Evolutionary conservation across 306 rosid species (phyloP), one percentile per base, ranked within the genome.

Genomic region (Myrica gale): DNA sequence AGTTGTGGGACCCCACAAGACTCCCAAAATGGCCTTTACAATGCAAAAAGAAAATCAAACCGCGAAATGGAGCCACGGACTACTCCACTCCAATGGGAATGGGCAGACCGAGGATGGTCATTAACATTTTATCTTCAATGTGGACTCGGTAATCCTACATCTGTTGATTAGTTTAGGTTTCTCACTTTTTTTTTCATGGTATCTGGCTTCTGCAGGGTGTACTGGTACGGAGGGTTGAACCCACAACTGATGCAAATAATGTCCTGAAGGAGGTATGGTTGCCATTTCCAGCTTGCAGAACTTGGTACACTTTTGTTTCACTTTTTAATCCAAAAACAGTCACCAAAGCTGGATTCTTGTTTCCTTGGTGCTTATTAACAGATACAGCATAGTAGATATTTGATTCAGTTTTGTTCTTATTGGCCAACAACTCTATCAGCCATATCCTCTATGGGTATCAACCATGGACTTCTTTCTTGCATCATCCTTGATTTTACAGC

Each of bases 141-240:
- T 44, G 74, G 53, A 53, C 72, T 58, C 23, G 75, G 50, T 62
- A 61, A 54, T 80, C 58, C n/a, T 68, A 52, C 37, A 53, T 53
- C 76, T 84, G 48, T 68, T 1, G 11, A 68, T 41, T 47, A 68
- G 16, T 45, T 46, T 63, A 53, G 75, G 54, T 74, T 77, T 52
- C 45, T 71, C 46, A 62, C 68, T 76, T 50, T 19, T 47, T 51
- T 58, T 46, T 79, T 77, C 50, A 48, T 80, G 47, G 67, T 53
- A 61, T 69, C 80, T 82, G 63, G 60, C 41, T 52, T 77, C 41
- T 76, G 81, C 90, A 95, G 99, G 99, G 99, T 69, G 92, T 95
- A 58, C 77, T 95, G 84, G 97, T 95, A 56, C 96, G 97, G 32
- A 84, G 92, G 87, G 90, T 95, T 71, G 97, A 95, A 78, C 99